Evolutionary conservation across 768 basidiomycete genomes (phyloP), one percentile per base, ranked within the genome.

Genomic region (Chiua virens): DNA sequence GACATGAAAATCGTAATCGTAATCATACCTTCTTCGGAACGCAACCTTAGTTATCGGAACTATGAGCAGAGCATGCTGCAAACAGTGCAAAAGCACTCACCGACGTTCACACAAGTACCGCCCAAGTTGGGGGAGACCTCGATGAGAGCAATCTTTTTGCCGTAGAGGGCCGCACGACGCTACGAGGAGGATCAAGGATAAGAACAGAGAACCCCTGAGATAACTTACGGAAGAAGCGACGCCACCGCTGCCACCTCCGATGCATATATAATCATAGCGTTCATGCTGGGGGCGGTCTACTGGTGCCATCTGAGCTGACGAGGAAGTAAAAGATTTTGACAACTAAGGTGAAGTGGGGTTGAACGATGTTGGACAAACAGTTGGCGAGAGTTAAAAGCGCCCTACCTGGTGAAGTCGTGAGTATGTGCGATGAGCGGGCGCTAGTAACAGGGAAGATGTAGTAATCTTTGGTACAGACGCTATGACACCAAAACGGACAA

Each of bases 51-150:
- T 59, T 40, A 45, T 47, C 37, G 30, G n/a, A 27, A 49, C 11
- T 8, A 14, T 61, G n/a, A 56, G 52, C 18, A 34, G 17, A 15
- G 36, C 2, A n/a, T 13, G 37, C 30, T 17, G 28, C 41, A 47
- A 43, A 34, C 11, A 36, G 36, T 7, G 28, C 4, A 22, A 10
- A n/a, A 38, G 25, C 32, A 77, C 89, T 57, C 59, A 89, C 93
- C 96, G 53, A 99, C 96, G 69, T 98, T 98, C 53, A 99, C 97
- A 66, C 97, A 99, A 34, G 96, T 98, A 45, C 96, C 97, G 30
- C 97, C 97, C 3, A 95, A 79, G 36, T 79, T 65, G 10, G 82
- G 79, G 5, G 83, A 80, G 40, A 73, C 77, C 66, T 99, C 97
- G 15, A 98, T 81, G 23, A 98, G 72, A 13, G 94, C 96, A 46